Percentiles rank a stretch among this genome's conserved stretches.
Evolutionary conservation across 1,284 basidiomycete genomes (phyloP).

Genomic region (Cryptococcus floricola): DNA sequence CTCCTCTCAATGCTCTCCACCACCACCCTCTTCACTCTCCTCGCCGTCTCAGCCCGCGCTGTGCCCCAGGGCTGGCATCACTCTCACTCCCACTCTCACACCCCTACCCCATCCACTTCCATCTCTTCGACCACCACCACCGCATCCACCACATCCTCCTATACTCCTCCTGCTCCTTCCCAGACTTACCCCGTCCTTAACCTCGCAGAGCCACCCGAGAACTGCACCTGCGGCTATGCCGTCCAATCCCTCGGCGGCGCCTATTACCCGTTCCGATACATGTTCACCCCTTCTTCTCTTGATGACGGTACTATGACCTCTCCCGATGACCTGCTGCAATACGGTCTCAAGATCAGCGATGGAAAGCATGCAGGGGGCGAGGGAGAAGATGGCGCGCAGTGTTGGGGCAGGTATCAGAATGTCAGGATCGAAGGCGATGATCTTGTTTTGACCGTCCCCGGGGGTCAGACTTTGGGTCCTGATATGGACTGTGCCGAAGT

Average conservation of each 20-base stretch:
- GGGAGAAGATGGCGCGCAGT: not conserved
- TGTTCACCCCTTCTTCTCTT: slow-evolving; percentile 2
- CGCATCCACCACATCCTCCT: not conserved
- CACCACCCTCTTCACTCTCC: not conserved
- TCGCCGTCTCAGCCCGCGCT: slow-evolving; percentile 1
- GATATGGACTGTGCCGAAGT: slow-evolving; percentile 8
- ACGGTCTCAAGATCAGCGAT: slow-evolving; percentile 3
- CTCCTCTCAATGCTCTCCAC: no score
- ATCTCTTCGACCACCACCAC: not conserved
- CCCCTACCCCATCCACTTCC: not conserved
- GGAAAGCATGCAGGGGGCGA: not conserved
- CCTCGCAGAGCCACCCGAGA: not conserved
- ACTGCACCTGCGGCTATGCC: slow-evolving; percentile 17
- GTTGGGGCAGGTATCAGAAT: not conserved
- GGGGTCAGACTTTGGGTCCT: slow-evolving; percentile 4
- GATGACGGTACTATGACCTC: not conserved
- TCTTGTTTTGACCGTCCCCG: slow-evolving; percentile 7
- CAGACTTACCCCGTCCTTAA: no score
- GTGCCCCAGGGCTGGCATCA: not conserved
- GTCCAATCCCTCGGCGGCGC: slow-evolving; percentile 10
- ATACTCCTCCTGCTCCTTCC: not conserved
- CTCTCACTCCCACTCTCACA: not conserved
- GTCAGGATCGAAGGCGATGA: slow-evolving; percentile 1
- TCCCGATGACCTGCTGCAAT: not conserved
- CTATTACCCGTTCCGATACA: slow-evolving; percentile 12